Percentiles rank a stretch among this genome's conserved stretches.
Evolutionary conservation across 2,329 filamentous ascomycete genomes (phyloP).

Genomic region (Trichoderma koningiopsis): DNA sequence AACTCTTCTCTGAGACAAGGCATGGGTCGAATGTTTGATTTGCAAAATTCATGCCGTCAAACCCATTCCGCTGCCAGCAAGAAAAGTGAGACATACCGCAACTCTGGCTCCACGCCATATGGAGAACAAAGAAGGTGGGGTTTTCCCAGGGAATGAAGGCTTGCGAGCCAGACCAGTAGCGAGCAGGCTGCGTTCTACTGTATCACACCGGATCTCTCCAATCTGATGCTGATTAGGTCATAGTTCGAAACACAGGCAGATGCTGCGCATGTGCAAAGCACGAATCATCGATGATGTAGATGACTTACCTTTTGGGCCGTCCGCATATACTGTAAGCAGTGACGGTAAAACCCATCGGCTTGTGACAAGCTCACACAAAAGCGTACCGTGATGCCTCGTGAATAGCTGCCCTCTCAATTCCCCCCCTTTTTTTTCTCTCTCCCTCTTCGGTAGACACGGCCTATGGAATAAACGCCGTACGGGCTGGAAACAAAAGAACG

Average conservation of each 20-base stretch:
- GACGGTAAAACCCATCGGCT: background rate
- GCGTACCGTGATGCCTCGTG: conserved; percentile 3
- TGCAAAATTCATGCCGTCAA: background rate
- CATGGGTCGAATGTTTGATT: background rate
- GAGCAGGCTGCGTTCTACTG: background rate
- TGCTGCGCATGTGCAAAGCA: background rate
- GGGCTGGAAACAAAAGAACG: background rate
- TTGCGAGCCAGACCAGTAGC: background rate
- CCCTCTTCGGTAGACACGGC: background rate
- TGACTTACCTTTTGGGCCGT: conserved; percentile 9
- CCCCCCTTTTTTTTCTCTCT: background rate
- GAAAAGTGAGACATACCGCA: conserved; percentile 19
- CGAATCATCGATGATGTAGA: background rate
- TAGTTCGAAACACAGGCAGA: background rate
- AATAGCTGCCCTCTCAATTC: background rate
- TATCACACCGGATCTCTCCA: conserved; percentile 8
- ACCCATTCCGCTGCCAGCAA: background rate
- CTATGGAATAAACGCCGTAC: background rate
- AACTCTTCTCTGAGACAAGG: background rate
- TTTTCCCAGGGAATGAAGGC: conserved; percentile 1
- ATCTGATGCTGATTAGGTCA: conserved; percentile 7
- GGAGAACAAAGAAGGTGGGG: conserved; percentile 13
- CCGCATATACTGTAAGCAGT: background rate
- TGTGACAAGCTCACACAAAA: background rate
- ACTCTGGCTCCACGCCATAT: conserved; percentile 15